Conservation (phyloP, 352 stramenopile genomes). For the Globisporangium solare region DNA sequence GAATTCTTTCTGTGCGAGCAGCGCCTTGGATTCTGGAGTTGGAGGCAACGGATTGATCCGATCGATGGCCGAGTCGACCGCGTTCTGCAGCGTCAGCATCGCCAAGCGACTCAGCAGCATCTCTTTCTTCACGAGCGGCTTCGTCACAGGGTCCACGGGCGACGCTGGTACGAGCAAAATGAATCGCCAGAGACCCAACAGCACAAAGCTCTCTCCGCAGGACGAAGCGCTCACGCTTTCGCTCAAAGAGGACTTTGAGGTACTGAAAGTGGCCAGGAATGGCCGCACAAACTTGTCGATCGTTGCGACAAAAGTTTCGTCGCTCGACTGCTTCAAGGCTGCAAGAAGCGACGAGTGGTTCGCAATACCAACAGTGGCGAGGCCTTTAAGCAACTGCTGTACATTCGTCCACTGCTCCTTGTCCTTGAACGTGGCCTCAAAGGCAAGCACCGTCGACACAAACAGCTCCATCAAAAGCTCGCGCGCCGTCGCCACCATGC, state of each 20-base stretch:
- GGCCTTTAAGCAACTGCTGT: conserved; percentile 9
- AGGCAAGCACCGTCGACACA: conserved; percentile 48
- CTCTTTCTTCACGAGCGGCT: conserved; percentile 92
- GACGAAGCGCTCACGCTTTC: background rate
- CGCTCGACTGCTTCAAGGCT: conserved; percentile 13
- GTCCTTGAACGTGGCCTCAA: conserved; percentile 34
- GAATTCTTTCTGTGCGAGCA: conserved; percentile 24
- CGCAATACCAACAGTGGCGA: background rate
- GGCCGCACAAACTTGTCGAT: conserved; percentile 11
- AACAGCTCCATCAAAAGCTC: conserved; percentile 42
- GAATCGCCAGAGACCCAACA: conserved; percentile 92
- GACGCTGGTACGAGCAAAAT: conserved; percentile 91
- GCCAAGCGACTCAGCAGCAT: conserved; percentile 87
- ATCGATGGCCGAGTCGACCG: conserved; percentile 53
- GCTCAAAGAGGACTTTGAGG: background rate
- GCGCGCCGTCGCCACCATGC: conserved; percentile 17
- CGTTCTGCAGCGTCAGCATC: conserved; percentile 56
- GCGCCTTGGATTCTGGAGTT: conserved; percentile 20
- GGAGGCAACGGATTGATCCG: conserved; percentile 42
- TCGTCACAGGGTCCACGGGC: conserved; percentile 94
- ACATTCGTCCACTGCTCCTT: conserved; percentile 23
- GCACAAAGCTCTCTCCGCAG: conserved; percentile 79
- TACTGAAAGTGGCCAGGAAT: conserved; percentile 9
- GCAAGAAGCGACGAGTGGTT: conserved; percentile 7
- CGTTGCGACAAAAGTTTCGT: conserved; percentile 11